Conservation (phyloP, 2,329 filamentous ascomycete species). For the Ilyonectria mors-panacis region DNA sequence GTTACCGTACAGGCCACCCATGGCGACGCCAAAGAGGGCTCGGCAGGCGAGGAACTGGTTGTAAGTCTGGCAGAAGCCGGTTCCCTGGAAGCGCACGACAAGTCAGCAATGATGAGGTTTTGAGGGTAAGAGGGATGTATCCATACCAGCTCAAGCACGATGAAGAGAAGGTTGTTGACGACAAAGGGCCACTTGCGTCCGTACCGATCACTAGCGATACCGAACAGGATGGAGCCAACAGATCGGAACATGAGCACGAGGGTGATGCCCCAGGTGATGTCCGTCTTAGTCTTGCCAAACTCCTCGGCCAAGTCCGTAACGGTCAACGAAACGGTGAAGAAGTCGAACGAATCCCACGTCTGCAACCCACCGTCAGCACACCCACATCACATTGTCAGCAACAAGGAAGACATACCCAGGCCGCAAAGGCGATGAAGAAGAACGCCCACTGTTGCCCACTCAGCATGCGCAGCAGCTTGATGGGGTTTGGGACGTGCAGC, state of each 20-base stretch:
- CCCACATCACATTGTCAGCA: background rate
- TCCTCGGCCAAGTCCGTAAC: slow-evolving; percentile 66
- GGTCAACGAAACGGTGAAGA: slow-evolving; percentile 75
- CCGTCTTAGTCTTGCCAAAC: slow-evolving; percentile 68
- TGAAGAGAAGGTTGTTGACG: slow-evolving; percentile 81
- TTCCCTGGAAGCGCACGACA: slow-evolving; percentile 59
- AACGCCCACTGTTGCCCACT: slow-evolving; percentile 68
- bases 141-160: slow-evolving; percentile 77
- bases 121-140: slow-evolving; percentile 10
- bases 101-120: slow-evolving; percentile 25
- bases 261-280: slow-evolving; percentile 77
- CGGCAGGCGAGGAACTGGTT: slow-evolving; percentile 81
- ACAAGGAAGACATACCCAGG: slow-evolving; percentile 63
- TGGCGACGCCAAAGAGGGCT: slow-evolving; percentile 83
- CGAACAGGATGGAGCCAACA: slow-evolving; percentile 68
- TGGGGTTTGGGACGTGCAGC: slow-evolving; percentile 67
- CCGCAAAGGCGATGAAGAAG: slow-evolving; percentile 68
- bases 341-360: slow-evolving; percentile 77
- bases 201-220: slow-evolving; percentile 69
- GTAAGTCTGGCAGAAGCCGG: slow-evolving; percentile 79
- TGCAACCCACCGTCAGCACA: slow-evolving; percentile 41
- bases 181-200: slow-evolving; percentile 81
- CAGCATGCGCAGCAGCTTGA: slow-evolving; percentile 64
- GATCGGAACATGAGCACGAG: slow-evolving; percentile 74
- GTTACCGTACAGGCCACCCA: slow-evolving; percentile 87